These are phyloP conservation scores for Botrytis cinerea DNA, from an alignment of 2,329 filamentous ascomycete genomes.

Conservation along the genomic window DNA sequence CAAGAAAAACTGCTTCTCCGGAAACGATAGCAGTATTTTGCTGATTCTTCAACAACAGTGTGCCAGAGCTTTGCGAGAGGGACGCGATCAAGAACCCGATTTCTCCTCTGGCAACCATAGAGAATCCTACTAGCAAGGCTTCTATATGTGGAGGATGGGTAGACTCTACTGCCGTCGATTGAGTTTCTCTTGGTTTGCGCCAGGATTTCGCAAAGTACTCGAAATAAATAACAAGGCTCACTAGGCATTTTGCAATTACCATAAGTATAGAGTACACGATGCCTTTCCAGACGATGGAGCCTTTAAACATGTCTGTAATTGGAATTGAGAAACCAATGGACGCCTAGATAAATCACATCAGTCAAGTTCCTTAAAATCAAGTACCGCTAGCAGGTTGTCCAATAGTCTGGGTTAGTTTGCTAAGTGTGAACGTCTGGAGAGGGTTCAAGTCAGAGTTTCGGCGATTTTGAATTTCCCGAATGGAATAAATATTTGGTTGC, in stretches of 20 bases:
- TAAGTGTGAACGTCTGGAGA: background rate
- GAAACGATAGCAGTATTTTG: slow-evolving; percentile 20
- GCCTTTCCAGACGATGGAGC: slow-evolving; percentile 68
- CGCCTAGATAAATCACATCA: slow-evolving; percentile 42
- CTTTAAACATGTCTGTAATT: slow-evolving; percentile 67
- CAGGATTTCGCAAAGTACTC: slow-evolving; percentile 23
- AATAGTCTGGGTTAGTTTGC: background rate
- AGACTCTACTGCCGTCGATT: background rate
- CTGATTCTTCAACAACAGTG: slow-evolving; percentile 27
- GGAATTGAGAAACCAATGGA: slow-evolving; percentile 79
- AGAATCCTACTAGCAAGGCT: slow-evolving; percentile 39
- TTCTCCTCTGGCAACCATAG: slow-evolving; percentile 78
- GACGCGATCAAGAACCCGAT: slow-evolving; percentile 77
- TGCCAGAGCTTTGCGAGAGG: slow-evolving; percentile 57
- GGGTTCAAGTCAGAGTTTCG: background rate
- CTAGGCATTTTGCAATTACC: slow-evolving; percentile 60
- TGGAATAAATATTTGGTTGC: background rate
- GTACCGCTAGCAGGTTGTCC: background rate
- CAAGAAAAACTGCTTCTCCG: slow-evolving; percentile 49
- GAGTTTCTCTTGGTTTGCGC: background rate
- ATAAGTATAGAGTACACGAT: slow-evolving; percentile 73
- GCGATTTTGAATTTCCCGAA: background rate
- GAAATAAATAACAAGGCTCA: slow-evolving; percentile 47
- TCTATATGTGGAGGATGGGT: slow-evolving; percentile 31
- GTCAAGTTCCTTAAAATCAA: background rate